Evolutionary conservation across 805 yeast species (phyloP).

Genomic region (Yarrowia sp.): DNA sequence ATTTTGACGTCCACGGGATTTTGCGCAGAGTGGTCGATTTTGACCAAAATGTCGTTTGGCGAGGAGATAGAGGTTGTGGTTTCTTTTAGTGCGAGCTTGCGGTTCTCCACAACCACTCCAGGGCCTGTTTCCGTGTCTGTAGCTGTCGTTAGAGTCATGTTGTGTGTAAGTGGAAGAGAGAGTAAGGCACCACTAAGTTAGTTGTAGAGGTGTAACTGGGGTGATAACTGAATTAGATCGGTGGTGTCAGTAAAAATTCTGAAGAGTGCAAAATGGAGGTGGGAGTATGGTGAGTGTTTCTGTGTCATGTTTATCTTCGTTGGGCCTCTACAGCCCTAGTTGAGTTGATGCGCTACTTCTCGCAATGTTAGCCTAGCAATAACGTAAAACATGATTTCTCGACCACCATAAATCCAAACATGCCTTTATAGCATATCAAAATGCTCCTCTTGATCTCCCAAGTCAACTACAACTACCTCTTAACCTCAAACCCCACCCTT

Average conservation of each 20-base stretch:
- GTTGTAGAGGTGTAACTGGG: background rate
- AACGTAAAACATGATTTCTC: too few relatives aligned
- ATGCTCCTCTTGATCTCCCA: too few relatives aligned
- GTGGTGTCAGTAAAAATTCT: background rate
- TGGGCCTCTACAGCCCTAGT: too few relatives aligned
- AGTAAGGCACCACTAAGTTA: background rate
- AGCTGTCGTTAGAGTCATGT: background rate
- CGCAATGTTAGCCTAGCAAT: too few relatives aligned
- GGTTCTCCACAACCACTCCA: background rate
- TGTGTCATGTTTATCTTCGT: too few relatives aligned
- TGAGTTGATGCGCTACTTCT: too few relatives aligned
- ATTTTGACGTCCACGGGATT: slow-evolving; percentile 15
- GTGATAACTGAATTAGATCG: too few relatives aligned
- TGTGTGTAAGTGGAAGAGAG: background rate
- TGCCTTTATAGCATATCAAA: too few relatives aligned
- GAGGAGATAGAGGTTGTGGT: background rate
- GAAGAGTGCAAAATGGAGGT: background rate
- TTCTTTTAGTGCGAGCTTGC: background rate
- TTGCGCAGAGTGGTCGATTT: slow-evolving; percentile 1
- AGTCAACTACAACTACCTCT: too few relatives aligned
- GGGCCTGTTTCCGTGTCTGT: slow-evolving; percentile 10
- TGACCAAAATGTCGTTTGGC: background rate
- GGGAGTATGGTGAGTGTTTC: too few relatives aligned
- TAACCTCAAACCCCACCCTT: too few relatives aligned
- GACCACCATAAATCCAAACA: too few relatives aligned